Evolutionary conservation across 2,329 filamentous ascomycete species (phyloP).

Genomic region (Monosporascus ibericus): DNA sequence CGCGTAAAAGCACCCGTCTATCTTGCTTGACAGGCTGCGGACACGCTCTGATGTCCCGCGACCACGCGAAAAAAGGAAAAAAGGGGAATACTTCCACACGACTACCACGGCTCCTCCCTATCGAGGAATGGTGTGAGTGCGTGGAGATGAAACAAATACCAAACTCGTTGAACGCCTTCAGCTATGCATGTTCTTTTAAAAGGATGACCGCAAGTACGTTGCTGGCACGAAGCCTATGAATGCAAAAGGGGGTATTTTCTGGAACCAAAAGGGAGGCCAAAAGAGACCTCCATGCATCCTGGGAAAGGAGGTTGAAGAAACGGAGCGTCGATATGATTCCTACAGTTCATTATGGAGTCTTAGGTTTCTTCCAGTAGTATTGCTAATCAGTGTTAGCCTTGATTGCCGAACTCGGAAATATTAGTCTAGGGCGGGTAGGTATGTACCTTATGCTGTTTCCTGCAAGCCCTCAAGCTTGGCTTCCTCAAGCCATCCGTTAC

Average conservation of each 20-base stretch:
- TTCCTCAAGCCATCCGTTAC: conserved; percentile 84
- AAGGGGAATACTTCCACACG: not conserved
- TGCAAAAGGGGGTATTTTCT: conserved; percentile 7
- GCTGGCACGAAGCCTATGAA: conserved; percentile 1
- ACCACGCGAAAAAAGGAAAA: not conserved
- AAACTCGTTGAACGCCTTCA: conserved; percentile 16
- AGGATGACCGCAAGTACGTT: conserved; percentile 1
- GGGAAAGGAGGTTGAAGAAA: not conserved
- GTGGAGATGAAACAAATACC: conserved; percentile 2
- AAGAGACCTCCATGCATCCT: not conserved
- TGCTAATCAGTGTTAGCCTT: conserved; percentile 38
- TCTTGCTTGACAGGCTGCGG: not conserved
- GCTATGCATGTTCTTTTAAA: conserved; percentile 18
- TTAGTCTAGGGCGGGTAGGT: conserved; percentile 8
- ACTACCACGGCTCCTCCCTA: conserved; percentile 1
- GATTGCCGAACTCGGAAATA: not conserved
- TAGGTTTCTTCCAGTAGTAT: conserved; percentile 64
- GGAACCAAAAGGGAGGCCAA: not conserved
- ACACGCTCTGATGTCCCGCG: not conserved
- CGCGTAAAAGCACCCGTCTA: not conserved
- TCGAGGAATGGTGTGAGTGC: conserved; percentile 7
- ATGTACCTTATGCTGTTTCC: conserved; percentile 94
- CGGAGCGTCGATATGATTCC: not conserved
- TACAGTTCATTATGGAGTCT: conserved; percentile 42
- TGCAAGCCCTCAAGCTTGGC: conserved; percentile 79